Evolutionary conservation across 257 asterid species (phyloP).

Genomic region (Solanum medicagineum): DNA sequence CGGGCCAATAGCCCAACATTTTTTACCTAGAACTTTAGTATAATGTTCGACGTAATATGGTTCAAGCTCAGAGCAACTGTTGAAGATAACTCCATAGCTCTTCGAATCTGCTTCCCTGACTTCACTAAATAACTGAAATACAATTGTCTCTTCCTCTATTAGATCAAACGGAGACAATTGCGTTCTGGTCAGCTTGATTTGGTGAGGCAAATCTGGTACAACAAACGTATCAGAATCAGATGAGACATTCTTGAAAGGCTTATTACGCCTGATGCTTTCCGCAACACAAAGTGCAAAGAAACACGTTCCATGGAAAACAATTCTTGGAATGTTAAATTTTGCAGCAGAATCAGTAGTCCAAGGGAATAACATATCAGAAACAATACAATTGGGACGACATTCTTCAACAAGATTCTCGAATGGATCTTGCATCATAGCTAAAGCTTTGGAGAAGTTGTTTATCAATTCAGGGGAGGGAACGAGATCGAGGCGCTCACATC

Average conservation of each 20-base stretch:
- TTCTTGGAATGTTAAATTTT: slow-evolving; percentile 31
- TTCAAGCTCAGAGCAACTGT: slow-evolving; percentile 52
- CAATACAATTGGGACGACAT: slow-evolving; percentile 16
- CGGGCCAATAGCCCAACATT: slow-evolving; percentile 46
- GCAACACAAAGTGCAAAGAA: slow-evolving; percentile 13
- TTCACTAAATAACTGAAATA: background rate
- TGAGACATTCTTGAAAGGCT: slow-evolving; percentile 20
- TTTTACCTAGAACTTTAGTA: slow-evolving; percentile 13
- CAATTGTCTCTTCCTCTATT: background rate
- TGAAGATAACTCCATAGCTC: slow-evolving; percentile 34
- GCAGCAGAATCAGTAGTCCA: slow-evolving; percentile 39
- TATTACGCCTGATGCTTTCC: slow-evolving; percentile 11
- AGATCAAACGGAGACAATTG: slow-evolving; percentile 13
- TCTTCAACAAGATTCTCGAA: slow-evolving; percentile 21
- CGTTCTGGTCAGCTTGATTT: slow-evolving; percentile 2
- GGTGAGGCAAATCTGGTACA: slow-evolving; percentile 21
- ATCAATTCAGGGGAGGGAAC: background rate
- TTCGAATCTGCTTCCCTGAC: slow-evolving; percentile 5
- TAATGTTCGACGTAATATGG: slow-evolving; percentile 23
- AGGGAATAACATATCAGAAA: slow-evolving; percentile 36
- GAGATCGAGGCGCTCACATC: slow-evolving; percentile 23
- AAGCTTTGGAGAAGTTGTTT: slow-evolving; percentile 3
- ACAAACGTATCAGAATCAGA: slow-evolving; percentile 34
- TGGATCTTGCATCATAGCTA: slow-evolving; percentile 19
- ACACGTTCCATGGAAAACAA: slow-evolving; percentile 33